Percentiles rank a stretch among this genome's conserved stretches.
Evolutionary conservation across 2,329 filamentous ascomycete species (phyloP).

Genomic region (Ramularia collo-cygni): DNA sequence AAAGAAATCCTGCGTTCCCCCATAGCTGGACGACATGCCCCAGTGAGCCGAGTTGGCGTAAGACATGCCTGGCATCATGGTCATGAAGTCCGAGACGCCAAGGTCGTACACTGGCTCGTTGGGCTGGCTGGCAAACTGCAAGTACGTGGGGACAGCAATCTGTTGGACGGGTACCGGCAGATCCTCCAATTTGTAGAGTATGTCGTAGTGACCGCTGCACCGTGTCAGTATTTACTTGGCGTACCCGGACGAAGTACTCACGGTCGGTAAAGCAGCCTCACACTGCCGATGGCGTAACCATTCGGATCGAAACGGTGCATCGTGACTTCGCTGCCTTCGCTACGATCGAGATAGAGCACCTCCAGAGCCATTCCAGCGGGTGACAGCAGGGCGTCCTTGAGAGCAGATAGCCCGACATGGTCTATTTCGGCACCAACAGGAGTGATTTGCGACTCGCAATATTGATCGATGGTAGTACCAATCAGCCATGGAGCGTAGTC

Average conservation of each 20-base stretch:
- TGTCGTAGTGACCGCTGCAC: conserved; percentile 77
- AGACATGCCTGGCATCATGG: conserved; percentile 42
- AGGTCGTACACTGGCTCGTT: conserved; percentile 24
- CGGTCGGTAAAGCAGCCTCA: conserved; percentile 63
- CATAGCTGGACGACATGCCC: conserved; percentile 18
- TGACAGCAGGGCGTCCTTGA: conserved; percentile 73
- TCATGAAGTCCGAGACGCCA: conserved; percentile 35
- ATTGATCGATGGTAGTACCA: conserved; percentile 56
- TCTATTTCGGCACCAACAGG: conserved; percentile 79
- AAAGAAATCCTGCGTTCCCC: conserved; percentile 21
- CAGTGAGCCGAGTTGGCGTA: conserved; percentile 20
- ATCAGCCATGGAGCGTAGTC: conserved; percentile 67
- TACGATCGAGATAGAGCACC: conserved; percentile 86
- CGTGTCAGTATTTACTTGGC: conserved; percentile 15
- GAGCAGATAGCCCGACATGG: conserved; percentile 70
- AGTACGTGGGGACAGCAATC: conserved; percentile 26
- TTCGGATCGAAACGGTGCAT: conserved; percentile 55
- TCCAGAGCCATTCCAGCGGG: conserved; percentile 74
- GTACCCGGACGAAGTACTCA: conserved; percentile 33
- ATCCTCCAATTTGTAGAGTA: conserved; percentile 68
- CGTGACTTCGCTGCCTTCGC: conserved; percentile 68
- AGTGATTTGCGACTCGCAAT: conserved; percentile 66
- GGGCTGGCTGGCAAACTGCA: conserved; percentile 26
- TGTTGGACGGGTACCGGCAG: conserved; percentile 31
- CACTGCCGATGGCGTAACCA: conserved; percentile 49